Evolutionary conservation across 2,329 filamentous ascomycete genomes (phyloP), one percentile per base, ranked within the genome.

Genomic region (Colletotrichum filicis): DNA sequence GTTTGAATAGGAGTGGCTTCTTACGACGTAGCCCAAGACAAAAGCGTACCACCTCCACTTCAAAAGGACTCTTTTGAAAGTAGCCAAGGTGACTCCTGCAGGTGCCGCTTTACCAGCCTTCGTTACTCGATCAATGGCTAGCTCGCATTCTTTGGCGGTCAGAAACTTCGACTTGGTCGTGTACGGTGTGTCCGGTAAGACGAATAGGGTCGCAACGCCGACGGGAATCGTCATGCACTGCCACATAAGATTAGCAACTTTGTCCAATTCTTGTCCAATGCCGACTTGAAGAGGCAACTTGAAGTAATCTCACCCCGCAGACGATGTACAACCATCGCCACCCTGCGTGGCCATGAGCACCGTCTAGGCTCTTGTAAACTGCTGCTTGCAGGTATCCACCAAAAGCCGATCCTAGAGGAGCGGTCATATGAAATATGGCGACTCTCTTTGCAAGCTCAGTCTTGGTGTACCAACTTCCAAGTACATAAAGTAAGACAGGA

Each of bases 331-430:
- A 77, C 82, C 82, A 85, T 30, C 81, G 80, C 78, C 79, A 85
- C 0, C 81, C 83, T 1, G 79, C 77, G n/a, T 80, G 74, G 0
- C 88, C 88, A 16, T 78, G 78, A 0, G 85, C 79, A 0, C 88
- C 88, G 30, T 87, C 86, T 0, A 90, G 82, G 28, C 86, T 86
- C 22, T 80, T 85, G 77, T 90, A 89, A 0, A 87, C 85, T 0
- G 86, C 88, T 1, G 88, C 85, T 79, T 89, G 87, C 0, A 90
- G 82, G 70, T 89, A 90, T 1, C 88, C 88, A 16, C 86, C 87
- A 63, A 90, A 87, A 85, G 90, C 89, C 19, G 82, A 80, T 0
- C 87, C 88, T 0, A 89, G 81, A 3, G 85, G 86, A 7, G 87
- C 86, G 22, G 85, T 87, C 1, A 88, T 83, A 66, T 86, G 83